Percentiles rank a stretch among this genome's conserved stretches.
Evolutionary conservation across 306 rosid species (phyloP).

Genomic region (Castanea crenata): DNA sequence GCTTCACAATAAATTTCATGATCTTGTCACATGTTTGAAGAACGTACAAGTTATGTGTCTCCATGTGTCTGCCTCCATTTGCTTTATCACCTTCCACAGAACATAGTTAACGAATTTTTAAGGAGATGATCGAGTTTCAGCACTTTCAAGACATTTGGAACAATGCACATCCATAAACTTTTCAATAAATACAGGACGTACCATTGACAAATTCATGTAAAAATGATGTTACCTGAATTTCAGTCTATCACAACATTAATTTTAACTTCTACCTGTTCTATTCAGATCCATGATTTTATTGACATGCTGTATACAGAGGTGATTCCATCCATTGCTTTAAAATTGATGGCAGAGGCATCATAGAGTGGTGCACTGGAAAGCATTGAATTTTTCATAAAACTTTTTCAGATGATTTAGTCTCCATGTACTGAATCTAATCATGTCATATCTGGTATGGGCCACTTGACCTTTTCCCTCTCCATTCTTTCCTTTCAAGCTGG

Average conservation of each 20-base stretch:
- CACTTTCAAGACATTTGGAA: no score
- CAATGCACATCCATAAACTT: no score
- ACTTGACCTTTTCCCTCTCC: constrained; percentile 1
- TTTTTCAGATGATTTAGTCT: constrained; percentile 3
- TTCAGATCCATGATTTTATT: no score
- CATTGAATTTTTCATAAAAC: not conserved
- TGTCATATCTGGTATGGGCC: constrained; percentile 11
- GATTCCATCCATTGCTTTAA: not conserved
- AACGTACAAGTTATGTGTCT: not conserved
- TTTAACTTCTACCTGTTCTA: no score
- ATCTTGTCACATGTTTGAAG: not conserved
- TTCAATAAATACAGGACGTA: no score
- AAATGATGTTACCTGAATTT: no score
- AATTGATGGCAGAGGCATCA: not conserved
- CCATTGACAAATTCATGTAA: rapidly evolving
- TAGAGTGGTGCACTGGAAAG: not conserved
- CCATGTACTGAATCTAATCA: constrained; percentile 8
- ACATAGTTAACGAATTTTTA: no score
- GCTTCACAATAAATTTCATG: not conserved
- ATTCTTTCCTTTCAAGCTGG: not conserved
- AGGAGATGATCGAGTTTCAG: no score
- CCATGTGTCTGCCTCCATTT: not conserved
- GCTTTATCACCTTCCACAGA: no score
- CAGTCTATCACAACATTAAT: no score
- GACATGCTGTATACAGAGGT: not conserved